Base-by-base conservation (phyloP, 2,329 filamentous ascomycete genomes). In the Polytolypa hystricis region DNA sequence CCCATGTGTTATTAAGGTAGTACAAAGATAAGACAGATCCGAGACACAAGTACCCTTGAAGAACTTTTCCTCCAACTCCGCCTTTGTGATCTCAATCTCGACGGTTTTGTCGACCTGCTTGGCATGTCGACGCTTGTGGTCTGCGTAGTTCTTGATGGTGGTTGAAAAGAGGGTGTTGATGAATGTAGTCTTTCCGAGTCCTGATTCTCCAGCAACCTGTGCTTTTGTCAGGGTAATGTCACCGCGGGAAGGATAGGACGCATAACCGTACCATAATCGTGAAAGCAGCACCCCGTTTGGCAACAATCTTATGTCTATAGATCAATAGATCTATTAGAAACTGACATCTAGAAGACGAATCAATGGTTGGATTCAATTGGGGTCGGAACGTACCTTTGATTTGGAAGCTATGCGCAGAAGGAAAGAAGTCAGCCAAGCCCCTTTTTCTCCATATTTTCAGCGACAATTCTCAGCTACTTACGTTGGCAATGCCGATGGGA, bases 121-220 rank as follows among this genome's bases (percentile, higher is more conserved):
- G 69, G 91, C 84, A 67, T 98, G 91, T 60, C 91, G 84, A 67
- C 86, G 84, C 76, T 94, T 94, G 77, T 98, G 89, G 67, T 98
- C 91, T 75, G 91, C 91, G 66, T 98, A 98, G 77, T 96, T 98
- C 77, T 98, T 98, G 77, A 98, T 98, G 55, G 91, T 98, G 50
- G 93, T 98, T 46, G 91, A 98, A 76, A 98, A 98, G 43, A 98
- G 80, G 42, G 91, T 98, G 79, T 98, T 98, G 79, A 98, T 96
- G 70, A 98, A 98, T 56, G 91, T 98, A 17, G 93, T 98, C 78
- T 98, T 98, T 72, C 91, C 91, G 53, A 96, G 71, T 59, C 89
- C 89, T 51, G 91, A 96, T 72, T 98, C 89, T 70, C 89, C 89
- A 70, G 91, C 91, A 67, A 96, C 86, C 86, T 93, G 55, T 32